Evolutionary conservation across 2,329 filamentous ascomycete species (phyloP).

Genomic region (Alternaria postmessia): DNA sequence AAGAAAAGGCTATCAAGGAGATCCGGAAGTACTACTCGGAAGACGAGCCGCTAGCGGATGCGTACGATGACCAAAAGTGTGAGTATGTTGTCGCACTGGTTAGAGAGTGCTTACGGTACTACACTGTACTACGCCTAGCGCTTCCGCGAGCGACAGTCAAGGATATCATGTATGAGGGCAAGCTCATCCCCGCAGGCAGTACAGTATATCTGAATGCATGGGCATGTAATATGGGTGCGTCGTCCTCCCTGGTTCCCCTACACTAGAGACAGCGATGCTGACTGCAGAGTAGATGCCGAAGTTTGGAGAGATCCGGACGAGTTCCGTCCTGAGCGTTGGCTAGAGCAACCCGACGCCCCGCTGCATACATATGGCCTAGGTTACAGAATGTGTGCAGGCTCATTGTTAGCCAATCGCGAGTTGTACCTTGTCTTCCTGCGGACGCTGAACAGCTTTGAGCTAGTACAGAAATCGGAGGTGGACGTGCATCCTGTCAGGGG

Average conservation of each 20-base stretch:
- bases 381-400: slow-evolving; percentile 73
- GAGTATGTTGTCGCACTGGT: slow-evolving; percentile 70
- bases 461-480: slow-evolving; percentile 62
- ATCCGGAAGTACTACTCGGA: slow-evolving; percentile 64
- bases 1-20: slow-evolving; percentile 65
- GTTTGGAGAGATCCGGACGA: slow-evolving; percentile 67
- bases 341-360: slow-evolving; percentile 69
- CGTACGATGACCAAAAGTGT: slow-evolving; percentile 70
- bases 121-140: slow-evolving; percentile 68
- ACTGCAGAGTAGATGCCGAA: slow-evolving; percentile 53
- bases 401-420: slow-evolving; percentile 69
- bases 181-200: slow-evolving; percentile 67
- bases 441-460: slow-evolving; percentile 67
- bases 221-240: slow-evolving; percentile 74
- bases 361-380: slow-evolving; percentile 72
- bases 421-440: slow-evolving; percentile 71
- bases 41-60: slow-evolving; percentile 66
- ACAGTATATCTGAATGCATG: slow-evolving; percentile 72
- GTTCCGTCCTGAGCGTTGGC: slow-evolving; percentile 70
- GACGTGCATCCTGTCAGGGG: slow-evolving; percentile 68
- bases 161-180: slow-evolving; percentile 66
- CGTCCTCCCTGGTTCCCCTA: slow-evolving; percentile 30
- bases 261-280: neutral
- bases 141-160: slow-evolving; percentile 69
- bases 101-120: slow-evolving; percentile 68